phyloP scores from a whole-genome alignment of 2,329 filamentous ascomycete species.

The Fusarium sp. region DNA sequence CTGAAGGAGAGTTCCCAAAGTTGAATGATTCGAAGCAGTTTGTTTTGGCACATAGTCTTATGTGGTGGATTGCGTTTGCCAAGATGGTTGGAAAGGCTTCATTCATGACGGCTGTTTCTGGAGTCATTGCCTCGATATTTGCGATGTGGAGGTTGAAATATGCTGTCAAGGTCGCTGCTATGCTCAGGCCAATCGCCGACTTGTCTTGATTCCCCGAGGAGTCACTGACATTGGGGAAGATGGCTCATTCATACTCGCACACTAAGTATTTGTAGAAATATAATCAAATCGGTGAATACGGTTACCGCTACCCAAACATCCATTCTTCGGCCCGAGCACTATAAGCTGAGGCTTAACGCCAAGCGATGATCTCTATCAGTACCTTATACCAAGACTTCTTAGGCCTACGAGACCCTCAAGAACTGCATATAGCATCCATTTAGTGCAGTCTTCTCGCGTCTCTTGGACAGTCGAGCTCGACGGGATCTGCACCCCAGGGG shows the following conservation, averaged over 20 bases:
- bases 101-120: constrained; percentile 6
- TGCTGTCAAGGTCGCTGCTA: neutral
- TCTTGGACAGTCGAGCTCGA: neutral
- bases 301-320: neutral
- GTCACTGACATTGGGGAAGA: neutral
- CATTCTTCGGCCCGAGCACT: too few relatives aligned
- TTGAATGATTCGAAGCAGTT: constrained; percentile 30
- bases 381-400: too few relatives aligned
- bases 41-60: constrained; percentile 25
- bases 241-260: neutral
- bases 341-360: neutral
- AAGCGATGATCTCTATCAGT: neutral
- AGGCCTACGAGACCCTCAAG: too few relatives aligned
- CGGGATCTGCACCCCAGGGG: neutral
- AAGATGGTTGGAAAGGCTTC: constrained; percentile 33
- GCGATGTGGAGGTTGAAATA: constrained; percentile 24
- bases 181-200: constrained; percentile 6
- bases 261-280: accelerated
- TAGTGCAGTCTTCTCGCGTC: accelerated
- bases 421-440: too few relatives aligned
- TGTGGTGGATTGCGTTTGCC: constrained; percentile 38
- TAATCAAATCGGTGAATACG: neutral
- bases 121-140: constrained; percentile 23
- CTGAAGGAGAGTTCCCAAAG: constrained; percentile 18
- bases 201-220: neutral